Evolutionary conservation across 768 basidiomycete genomes (phyloP).

Genomic region (Suillus placidus): DNA sequence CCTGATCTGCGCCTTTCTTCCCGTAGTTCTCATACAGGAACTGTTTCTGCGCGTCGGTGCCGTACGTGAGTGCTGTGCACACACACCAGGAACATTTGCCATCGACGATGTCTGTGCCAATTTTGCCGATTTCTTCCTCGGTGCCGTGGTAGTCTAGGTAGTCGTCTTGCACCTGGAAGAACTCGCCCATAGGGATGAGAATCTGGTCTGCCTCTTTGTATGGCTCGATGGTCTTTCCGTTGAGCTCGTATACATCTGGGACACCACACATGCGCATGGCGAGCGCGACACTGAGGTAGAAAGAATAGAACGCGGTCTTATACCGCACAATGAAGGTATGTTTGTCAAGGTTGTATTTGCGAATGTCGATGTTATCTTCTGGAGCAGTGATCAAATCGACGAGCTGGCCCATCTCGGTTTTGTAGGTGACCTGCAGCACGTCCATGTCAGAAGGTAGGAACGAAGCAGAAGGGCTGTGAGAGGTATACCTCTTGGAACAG

Average conservation of each 20-base stretch:
- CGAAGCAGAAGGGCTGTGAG: not conserved
- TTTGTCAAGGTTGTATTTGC: constrained; percentile 83
- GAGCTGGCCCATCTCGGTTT: constrained; percentile 96
- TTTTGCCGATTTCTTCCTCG: constrained; percentile 92
- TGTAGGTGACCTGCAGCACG: constrained; percentile 60
- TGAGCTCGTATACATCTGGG: constrained; percentile 49
- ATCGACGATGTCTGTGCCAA: constrained; percentile 97
- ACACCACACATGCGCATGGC: constrained; percentile 81
- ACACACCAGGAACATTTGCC: constrained; percentile 99
- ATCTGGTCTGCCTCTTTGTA: constrained; percentile 80
- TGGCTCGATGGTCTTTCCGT: constrained; percentile 48
- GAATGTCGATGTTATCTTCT: constrained; percentile 84
- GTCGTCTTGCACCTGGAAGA: constrained; percentile 99
- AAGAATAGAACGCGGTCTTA: constrained; percentile 98
- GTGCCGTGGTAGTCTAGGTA: constrained; percentile 91
- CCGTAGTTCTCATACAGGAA: constrained; percentile 73
- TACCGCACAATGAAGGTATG: constrained; percentile 93
- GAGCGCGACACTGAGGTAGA: constrained; percentile 97
- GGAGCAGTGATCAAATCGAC: constrained; percentile 96
- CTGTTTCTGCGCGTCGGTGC: constrained; percentile 55
- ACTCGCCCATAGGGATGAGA: constrained; percentile 91
- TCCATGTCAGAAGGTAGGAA: not conserved
- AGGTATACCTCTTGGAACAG: constrained; percentile 79
- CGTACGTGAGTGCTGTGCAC: constrained; percentile 76
- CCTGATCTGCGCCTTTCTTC: constrained; percentile 43